A percentile compares a stretch with the other conserved stretches of the same genome.
Conservation (phyloP, 2,329 filamentous ascomycete species). For the Phoma sp. region DNA sequence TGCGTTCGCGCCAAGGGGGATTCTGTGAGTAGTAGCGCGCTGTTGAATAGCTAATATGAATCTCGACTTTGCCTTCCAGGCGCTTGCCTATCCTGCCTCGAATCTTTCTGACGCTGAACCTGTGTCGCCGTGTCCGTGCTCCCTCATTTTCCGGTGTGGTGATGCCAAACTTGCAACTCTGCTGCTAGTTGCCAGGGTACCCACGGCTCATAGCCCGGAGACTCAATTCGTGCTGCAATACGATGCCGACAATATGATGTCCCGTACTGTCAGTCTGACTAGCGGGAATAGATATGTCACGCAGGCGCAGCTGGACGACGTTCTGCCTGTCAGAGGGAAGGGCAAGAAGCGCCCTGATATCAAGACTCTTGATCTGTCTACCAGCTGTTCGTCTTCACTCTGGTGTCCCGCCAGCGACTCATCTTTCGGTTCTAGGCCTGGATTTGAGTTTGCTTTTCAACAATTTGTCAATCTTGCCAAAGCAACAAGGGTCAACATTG, state of each 20-base stretch:
- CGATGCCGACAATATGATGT: constrained; percentile 9
- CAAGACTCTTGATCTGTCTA: constrained; percentile 14
- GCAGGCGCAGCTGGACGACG: constrained; percentile 8
- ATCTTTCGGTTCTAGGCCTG: constrained; percentile 7
- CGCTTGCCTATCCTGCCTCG: constrained; percentile 16
- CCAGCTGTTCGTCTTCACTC: background rate
- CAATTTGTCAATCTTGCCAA: constrained; percentile 14
- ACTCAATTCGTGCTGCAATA: constrained; percentile 15
- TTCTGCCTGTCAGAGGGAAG: constrained; percentile 10
- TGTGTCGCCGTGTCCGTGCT: constrained; percentile 14
- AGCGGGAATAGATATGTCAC: background rate
- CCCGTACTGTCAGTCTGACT: background rate
- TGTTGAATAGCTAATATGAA: constrained; percentile 19
- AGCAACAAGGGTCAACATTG: constrained; percentile 14
- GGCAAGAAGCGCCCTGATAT: constrained; percentile 12
- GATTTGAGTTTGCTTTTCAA: constrained; percentile 10
- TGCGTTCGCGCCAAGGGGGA: constrained; percentile 10
- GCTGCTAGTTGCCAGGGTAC: constrained; percentile 7
- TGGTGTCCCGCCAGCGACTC: background rate
- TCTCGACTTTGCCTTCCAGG: constrained; percentile 13
- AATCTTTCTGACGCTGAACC: background rate
- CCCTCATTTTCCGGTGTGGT: constrained; percentile 17
- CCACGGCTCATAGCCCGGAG: constrained; percentile 4
- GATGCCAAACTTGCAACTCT: constrained; percentile 14
- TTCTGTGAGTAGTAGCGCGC: constrained; percentile 8